phyloP scores from a whole-genome alignment of 2,329 filamentous ascomycete species.

The Fusarium praegraminearum region DNA sequence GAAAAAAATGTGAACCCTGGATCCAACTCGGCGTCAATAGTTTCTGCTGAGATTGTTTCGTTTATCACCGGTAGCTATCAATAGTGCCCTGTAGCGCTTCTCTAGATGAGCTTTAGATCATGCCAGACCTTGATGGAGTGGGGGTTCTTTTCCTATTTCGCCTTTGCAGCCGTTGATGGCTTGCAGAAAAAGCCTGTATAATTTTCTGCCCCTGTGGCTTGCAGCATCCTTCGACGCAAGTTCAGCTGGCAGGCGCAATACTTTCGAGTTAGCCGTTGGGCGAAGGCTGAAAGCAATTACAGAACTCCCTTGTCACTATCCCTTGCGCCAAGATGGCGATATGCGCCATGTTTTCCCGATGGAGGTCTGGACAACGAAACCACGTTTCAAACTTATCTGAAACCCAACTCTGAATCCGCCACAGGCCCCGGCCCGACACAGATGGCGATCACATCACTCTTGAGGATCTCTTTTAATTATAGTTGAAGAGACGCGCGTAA shows the following conservation, averaged over 20 bases:
- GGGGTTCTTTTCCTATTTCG: constrained; percentile 11
- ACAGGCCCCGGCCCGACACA: constrained; percentile 15
- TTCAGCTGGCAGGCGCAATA: constrained; percentile 1
- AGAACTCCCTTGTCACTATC: constrained; percentile 8
- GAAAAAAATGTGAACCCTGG: constrained; percentile 12
- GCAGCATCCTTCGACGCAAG: constrained; percentile 12
- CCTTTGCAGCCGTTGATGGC: constrained; percentile 11
- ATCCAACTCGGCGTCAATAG: constrained; percentile 38
- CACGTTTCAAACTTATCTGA: constrained; percentile 37
- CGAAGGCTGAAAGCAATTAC: constrained; percentile 14
- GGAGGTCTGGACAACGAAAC: constrained; percentile 9
- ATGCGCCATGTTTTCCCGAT: constrained; percentile 20
- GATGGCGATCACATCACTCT: not conserved
- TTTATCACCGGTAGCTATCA: constrained; percentile 34
- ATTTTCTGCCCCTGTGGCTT: constrained; percentile 30
- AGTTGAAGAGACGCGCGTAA: not conserved
- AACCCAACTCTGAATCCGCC: constrained; percentile 27
- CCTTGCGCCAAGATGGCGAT: constrained; percentile 15
- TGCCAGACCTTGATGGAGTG: constrained; percentile 5
- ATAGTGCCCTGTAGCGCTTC: constrained; percentile 31
- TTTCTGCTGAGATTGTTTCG: constrained; percentile 39
- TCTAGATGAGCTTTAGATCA: constrained; percentile 16
- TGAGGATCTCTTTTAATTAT: not conserved
- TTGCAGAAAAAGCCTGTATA: constrained; percentile 1
- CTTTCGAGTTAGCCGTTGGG: constrained; percentile 13